Evolutionary conservation across 805 yeast species (phyloP), one percentile per base, ranked within the genome.

Genomic region (Nakazawaea anatomiae): DNA sequence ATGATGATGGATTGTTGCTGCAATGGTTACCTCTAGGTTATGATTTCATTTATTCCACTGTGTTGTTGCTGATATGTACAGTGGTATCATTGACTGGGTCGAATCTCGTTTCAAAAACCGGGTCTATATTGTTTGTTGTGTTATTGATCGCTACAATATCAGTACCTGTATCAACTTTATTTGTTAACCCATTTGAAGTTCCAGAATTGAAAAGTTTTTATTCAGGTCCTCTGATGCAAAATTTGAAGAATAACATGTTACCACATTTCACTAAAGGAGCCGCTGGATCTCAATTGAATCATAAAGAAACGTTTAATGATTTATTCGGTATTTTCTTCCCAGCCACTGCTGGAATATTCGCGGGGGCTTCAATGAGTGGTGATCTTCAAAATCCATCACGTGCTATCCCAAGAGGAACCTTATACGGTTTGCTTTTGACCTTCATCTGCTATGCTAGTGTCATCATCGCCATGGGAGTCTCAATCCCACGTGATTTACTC

Each of bases 361-460:
- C 99, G 2, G 99, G 99, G 14, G 97, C 99, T 1, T 87, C 96
- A 28, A 94, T 94, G 99, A 89, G 97, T 40, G 98, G 99, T 18
- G 97, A 90, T 59, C 74, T 94, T 55, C 71, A 78, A 51, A 82
- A 78, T 50, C 99, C 99, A 0, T 89, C 97, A 0, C 81, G 79
- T 59, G 81, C 96, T 1, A 94, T 94, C 44, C 99, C 99, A 0
- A 76, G 77, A 54, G 99, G 99, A n/a, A 94, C 99, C 0, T 66
- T 94, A 30, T 80, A 83, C 73, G 99, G 98, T 0, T 69, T 92
- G 7, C 57, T 82, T 4, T 68, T 89, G 39, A 91, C 98, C 0
- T 90, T 94, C 61, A 57, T 75, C 2, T 79, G 89, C 48, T 94
- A 94, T 60, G 71, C 86, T 0, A 57, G 81, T n/a, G 97, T 94